Evolutionary conservation across 306 rosid genomes (phyloP), one percentile per base, ranked within the genome.

Genomic region (Ormosia semicastrata): DNA sequence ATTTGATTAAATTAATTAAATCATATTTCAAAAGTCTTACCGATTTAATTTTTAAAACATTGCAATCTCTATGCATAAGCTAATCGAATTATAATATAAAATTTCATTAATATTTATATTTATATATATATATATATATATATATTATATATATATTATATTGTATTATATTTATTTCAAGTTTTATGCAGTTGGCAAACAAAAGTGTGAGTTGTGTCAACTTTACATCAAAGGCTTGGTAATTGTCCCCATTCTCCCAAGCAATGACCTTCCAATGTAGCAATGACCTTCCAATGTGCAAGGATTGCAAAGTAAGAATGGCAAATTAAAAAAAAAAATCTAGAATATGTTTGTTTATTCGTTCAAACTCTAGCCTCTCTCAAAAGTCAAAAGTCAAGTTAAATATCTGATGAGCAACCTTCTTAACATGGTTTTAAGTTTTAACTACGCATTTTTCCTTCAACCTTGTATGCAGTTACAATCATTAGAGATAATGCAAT

Each of bases 211-310:
- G 41, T 83, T 85, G 78, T 83, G 84, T 85, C 90, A 67, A 80
- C 87, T 68, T 82, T 67, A 68, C 82, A 84, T 88, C 88, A 46
- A 54, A 73, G 30, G 59, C 36, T 63, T 77, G 53, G 82, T 53
- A 40, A 32, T 50, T 50, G 64, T 73, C 57, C 66, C 14, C 81
- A 37, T 50, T 57, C 66, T 50, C 66, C 14, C 77, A 37, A 52
- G 50, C 67, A 47, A 77, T 36, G 56, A 44, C 56, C 57, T 34
- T 56, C 9, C 58, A 49, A 37, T n/a, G n/a, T n/a, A 52, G 50
- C 67, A 47, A 77, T 36, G 56, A 44, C 56, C 57, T 34, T 56
- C 9, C 58, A 49, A 37, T 82, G 58, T 36, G 44, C 15, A 76
- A 39, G 72, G 57, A 46, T 66, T 49, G 18, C 10, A 59, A 39